Percentiles rank a stretch among this genome's conserved stretches.
Conservation (phyloP, 2,329 filamentous ascomycete species). For the Fusarium coicis region DNA sequence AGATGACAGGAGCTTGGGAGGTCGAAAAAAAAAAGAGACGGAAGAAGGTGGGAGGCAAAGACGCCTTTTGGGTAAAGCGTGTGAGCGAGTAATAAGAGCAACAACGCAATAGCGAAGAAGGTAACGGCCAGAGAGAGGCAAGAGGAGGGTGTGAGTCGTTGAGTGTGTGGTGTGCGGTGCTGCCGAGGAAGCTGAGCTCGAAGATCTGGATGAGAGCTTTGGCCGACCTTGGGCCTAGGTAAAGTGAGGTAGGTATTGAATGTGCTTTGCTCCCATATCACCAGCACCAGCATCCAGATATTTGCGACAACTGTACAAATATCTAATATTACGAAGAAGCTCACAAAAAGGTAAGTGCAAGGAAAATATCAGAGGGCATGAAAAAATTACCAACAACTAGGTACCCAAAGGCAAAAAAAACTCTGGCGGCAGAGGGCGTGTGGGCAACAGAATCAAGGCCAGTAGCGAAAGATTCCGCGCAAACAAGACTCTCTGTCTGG, state of each 20-base stretch:
- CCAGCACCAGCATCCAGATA: conserved; percentile 15
- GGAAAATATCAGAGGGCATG: conserved; percentile 12
- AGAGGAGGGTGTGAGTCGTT: conserved; percentile 40
- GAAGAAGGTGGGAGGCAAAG: conserved; percentile 45
- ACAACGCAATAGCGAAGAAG: conserved; percentile 31
- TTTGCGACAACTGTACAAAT: conserved; percentile 4
- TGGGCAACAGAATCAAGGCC: conserved; percentile 35
- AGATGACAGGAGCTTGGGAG: conserved; percentile 35
- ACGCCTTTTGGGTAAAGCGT: conserved; percentile 43
- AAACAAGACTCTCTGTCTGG: conserved; percentile 29
- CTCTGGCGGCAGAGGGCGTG: conserved; percentile 42
- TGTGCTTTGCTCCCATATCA: conserved; percentile 21
- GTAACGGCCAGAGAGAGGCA: conserved; percentile 32
- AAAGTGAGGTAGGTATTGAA: background rate
- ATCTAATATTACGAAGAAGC: background rate
- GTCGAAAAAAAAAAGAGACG: conserved; percentile 32
- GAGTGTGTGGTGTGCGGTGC: conserved; percentile 39
- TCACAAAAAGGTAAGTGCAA: conserved; percentile 14
- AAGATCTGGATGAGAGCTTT: conserved; percentile 29
- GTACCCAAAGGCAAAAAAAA: conserved; percentile 9
- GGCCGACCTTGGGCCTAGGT: conserved; percentile 12
- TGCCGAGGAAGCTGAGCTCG: conserved; percentile 38
- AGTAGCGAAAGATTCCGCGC: conserved; percentile 39
- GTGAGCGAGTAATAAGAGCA: conserved; percentile 41
- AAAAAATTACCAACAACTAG: conserved; percentile 2